A percentile compares a stretch with the other conserved stretches of the same genome.
These are phyloP conservation scores for Tulasnella sp. DNA, from an alignment of 768 basidiomycete species.

Conservation along the genomic window DNA sequence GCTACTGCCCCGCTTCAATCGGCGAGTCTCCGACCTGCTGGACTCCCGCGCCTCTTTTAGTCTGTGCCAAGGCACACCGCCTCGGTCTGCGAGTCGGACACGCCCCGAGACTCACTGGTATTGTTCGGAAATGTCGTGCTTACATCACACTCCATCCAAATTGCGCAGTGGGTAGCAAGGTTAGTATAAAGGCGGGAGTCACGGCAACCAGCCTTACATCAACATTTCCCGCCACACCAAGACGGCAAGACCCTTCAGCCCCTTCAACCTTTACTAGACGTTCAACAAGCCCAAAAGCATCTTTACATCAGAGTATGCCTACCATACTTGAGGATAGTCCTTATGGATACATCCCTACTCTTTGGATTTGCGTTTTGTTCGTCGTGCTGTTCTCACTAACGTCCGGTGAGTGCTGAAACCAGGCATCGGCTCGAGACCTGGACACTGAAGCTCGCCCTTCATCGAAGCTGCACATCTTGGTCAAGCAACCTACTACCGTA, in stretches of 20 bases:
- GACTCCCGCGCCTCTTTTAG: background rate
- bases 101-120: background rate
- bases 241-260: background rate
- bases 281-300: background rate
- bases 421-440: background rate
- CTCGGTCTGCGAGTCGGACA: background rate
- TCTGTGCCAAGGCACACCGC: background rate
- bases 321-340: constrained; percentile 30
- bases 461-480: constrained; percentile 49
- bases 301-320: background rate
- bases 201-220: background rate
- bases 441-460: constrained; percentile 20
- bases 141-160: background rate
- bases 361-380: constrained; percentile 40
- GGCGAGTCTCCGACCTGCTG: background rate
- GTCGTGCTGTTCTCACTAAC: constrained; percentile 39
- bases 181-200: background rate
- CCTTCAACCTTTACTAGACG: background rate
- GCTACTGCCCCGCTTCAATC: background rate
- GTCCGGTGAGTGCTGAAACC: background rate
- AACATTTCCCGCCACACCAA: background rate
- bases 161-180: background rate
- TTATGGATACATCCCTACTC: constrained; percentile 45
- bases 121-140: background rate
- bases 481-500: constrained; percentile 44